These are phyloP conservation scores for Phoenix dactylifera DNA, from an alignment of 176 grass and related monocot species.

Conservation along the genomic window DNA sequence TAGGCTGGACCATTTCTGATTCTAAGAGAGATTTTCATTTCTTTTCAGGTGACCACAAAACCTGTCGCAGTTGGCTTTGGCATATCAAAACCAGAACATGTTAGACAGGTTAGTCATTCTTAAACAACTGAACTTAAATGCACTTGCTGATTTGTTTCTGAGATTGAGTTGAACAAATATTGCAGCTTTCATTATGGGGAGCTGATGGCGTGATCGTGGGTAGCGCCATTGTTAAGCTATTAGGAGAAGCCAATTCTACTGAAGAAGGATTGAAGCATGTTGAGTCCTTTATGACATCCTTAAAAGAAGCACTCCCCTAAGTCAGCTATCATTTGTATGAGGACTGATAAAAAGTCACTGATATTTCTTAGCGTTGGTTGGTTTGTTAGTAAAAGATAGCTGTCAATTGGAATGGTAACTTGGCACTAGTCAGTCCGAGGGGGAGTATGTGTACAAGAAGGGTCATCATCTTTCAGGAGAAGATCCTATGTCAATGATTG, in stretches of 20 bases:
- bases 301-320: slow-evolving; percentile 2
- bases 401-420: no score
- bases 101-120: slow-evolving; percentile 4
- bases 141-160: neutral
- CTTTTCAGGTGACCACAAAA: slow-evolving; percentile 1
- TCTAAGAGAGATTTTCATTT: neutral
- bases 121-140: no score
- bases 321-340: neutral
- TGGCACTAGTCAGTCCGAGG: no score
- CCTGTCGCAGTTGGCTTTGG: slow-evolving; percentile 21
- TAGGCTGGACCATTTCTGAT: neutral
- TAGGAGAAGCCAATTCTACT: neutral
- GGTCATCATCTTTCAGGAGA: no score
- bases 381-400: no score
- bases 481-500: no score
- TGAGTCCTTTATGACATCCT: neutral
- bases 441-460: no score
- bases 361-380: no score
- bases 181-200: slow-evolving; percentile 1
- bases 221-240: neutral
- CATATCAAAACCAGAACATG: slow-evolving; percentile 21
- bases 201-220: slow-evolving; percentile 13
- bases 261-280: neutral
- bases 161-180: neutral
- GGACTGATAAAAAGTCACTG: no score